Percentiles rank a stretch among this genome's conserved stretches.
Conservation (phyloP, 78 protist genomes). For the Dictyostelium citrinum region DNA sequence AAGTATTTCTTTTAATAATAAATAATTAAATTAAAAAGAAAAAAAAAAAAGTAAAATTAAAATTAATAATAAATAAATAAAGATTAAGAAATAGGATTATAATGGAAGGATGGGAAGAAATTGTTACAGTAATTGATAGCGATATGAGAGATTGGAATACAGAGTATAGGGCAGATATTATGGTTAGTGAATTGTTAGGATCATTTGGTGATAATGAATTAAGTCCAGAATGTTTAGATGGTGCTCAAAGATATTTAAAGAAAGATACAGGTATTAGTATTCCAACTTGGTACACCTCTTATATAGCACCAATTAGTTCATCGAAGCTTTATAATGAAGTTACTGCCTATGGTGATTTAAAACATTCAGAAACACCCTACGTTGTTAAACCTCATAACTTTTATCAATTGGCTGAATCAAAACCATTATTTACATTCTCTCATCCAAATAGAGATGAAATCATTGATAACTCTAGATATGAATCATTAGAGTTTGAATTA, state of each 20-base stretch:
- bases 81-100: not conserved
- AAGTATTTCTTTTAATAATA: not conserved
- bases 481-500: not conserved
- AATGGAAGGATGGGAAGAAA: conserved; percentile 45
- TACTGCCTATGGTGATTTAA: not conserved
- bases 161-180: conserved; percentile 75
- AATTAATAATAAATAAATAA: not conserved
- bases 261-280: conserved; percentile 89
- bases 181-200: conserved; percentile 96
- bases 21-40: not conserved
- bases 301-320: conserved; percentile 88
- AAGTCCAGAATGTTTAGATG: conserved; percentile 99
- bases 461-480: conserved; percentile 70
- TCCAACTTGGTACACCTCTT: conserved; percentile 92
- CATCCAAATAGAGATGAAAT: conserved; percentile 87
- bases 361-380: conserved; percentile 92
- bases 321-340: conserved; percentile 80
- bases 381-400: conserved; percentile 92
- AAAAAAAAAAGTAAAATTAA: conserved; percentile 13
- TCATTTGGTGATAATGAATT: conserved; percentile 99
- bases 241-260: conserved; percentile 89
- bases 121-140: conserved; percentile 64
- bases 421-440: conserved; percentile 83
- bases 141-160: conserved; percentile 82
- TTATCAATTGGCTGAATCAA: conserved; percentile 41